Evolutionary conservation across 768 basidiomycete species (phyloP).

Genomic region (Butyriboletus loyo): DNA sequence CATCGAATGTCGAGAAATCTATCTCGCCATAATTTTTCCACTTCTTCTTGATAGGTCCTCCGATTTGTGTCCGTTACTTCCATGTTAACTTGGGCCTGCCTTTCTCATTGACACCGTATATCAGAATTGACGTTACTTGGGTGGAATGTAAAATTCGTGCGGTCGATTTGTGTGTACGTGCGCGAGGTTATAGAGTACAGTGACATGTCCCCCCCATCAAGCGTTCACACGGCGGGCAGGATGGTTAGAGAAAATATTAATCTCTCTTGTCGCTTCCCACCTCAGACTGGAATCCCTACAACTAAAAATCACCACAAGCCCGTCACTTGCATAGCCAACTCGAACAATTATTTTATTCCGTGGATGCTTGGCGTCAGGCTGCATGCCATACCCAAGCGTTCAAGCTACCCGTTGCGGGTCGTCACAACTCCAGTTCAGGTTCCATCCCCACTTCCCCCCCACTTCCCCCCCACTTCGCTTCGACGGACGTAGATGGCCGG

Average conservation of each 20-base stretch:
- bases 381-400: background rate
- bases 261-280: background rate
- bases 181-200: background rate
- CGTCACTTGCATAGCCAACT: background rate
- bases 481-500: background rate
- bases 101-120: too few relatives aligned
- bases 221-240: background rate
- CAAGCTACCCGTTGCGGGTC: background rate
- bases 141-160: background rate
- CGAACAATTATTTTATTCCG: too few relatives aligned
- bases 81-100: too few relatives aligned
- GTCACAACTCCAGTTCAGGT: background rate
- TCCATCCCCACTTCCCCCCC: background rate
- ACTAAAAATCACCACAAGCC: background rate
- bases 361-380: background rate
- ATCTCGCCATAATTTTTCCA: too few relatives aligned
- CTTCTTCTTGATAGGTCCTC: too few relatives aligned
- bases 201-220: background rate
- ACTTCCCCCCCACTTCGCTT: background rate
- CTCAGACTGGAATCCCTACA: background rate
- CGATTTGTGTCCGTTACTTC: too few relatives aligned
- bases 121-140: too few relatives aligned
- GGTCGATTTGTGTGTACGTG: background rate
- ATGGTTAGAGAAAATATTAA: background rate
- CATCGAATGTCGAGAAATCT: too few relatives aligned